Conservation (phyloP, 1,139 yeast species). For the Diutina sp. region DNA sequence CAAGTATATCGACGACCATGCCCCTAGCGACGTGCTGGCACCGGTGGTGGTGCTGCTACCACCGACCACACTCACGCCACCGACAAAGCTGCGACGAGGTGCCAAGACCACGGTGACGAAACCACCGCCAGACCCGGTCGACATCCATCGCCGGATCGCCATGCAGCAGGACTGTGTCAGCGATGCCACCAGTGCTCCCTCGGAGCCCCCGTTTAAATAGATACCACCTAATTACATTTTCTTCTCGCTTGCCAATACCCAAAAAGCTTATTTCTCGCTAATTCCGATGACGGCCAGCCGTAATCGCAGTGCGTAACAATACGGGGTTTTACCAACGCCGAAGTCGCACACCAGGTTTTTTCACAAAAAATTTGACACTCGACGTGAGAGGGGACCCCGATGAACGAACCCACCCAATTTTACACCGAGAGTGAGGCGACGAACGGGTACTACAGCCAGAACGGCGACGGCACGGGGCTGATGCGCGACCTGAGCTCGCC, state of each 20-base stretch:
- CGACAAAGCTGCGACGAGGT: not conserved
- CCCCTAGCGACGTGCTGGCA: not conserved
- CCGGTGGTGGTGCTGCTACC: not conserved
- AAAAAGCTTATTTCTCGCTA: too few species aligned
- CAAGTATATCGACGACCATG: conserved; percentile 5
- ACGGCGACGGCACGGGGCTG: not conserved
- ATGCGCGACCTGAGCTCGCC: not conserved
- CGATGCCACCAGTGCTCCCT: not conserved
- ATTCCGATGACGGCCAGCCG: not conserved
- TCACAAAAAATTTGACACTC: not conserved
- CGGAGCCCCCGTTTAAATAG: too few species aligned
- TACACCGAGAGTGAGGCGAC: conserved; percentile 5
- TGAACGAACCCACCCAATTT: conserved; percentile 1
- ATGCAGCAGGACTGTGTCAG: conserved; percentile 31
- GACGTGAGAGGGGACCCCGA: not conserved
- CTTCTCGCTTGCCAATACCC: too few species aligned
- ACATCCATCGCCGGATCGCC: conserved; percentile 20
- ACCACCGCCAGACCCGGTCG: not conserved
- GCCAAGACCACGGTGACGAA: not conserved
- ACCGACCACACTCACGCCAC: not conserved
- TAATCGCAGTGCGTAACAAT: not conserved
- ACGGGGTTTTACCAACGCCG: not conserved
- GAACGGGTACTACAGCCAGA: conserved; percentile 3
- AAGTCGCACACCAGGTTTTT: not conserved
- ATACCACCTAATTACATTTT: not conserved